A percentile compares a stretch with the other conserved stretches of the same genome.
phyloP scores from a whole-genome alignment of 495 filamentous ascomycete genomes.

The Viridothelium virens region DNA sequence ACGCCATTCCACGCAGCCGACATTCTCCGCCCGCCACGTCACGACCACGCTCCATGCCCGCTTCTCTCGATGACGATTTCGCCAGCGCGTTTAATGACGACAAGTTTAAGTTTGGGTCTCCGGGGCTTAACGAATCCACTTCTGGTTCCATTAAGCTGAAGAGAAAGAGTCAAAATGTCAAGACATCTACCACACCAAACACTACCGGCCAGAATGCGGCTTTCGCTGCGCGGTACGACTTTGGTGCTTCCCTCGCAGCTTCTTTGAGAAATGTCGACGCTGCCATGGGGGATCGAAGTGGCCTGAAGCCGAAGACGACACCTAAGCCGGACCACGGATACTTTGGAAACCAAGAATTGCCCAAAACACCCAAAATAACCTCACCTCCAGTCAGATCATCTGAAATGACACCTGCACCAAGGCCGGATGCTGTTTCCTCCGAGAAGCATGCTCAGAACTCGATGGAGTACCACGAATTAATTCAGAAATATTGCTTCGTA shows the following conservation, averaged over 20 bases:
- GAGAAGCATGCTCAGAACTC: conserved; percentile 68
- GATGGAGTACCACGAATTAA: conserved; percentile 81
- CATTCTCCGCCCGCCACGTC: conserved; percentile 44
- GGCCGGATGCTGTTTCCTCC: conserved; percentile 45
- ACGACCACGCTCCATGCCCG: conserved; percentile 52
- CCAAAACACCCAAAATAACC: conserved; percentile 14
- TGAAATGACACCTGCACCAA: conserved; percentile 19
- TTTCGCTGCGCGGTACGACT: conserved; percentile 89
- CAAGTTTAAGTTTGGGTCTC: conserved; percentile 46
- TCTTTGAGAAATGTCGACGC: conserved; percentile 65
- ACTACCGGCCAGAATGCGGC: conserved; percentile 43
- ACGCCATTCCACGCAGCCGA: conserved; percentile 69
- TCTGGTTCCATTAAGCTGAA: conserved; percentile 37
- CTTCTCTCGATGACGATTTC: conserved; percentile 61
- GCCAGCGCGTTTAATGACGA: conserved; percentile 43
- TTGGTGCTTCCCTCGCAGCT: conserved; percentile 75
- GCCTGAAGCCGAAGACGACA: conserved; percentile 28
- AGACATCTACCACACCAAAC: conserved; percentile 32
- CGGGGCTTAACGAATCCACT: conserved; percentile 47
- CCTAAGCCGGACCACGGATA: conserved; percentile 20
- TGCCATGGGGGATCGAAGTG: conserved; percentile 42
- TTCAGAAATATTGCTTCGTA: conserved; percentile 99
- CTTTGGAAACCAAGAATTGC: conserved; percentile 23
- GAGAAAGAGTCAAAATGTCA: conserved; percentile 25
- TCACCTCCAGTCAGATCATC: conserved; percentile 24